Evolutionary conservation across 768 basidiomycete species (phyloP), one percentile per base, ranked within the genome.

Genomic region (Tylopilus intermedius): DNA sequence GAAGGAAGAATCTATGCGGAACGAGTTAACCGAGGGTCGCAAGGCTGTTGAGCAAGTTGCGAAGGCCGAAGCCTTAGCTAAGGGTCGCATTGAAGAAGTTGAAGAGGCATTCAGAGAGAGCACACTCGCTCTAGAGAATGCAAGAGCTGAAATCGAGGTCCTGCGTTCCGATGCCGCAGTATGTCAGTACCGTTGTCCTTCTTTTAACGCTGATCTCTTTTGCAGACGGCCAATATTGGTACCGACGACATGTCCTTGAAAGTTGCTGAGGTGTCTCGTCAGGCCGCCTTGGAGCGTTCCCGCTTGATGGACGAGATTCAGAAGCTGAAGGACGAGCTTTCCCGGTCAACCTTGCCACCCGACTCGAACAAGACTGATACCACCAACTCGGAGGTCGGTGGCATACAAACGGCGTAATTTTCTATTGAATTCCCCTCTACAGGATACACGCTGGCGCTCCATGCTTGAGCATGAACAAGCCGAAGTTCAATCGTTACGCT

Each of bases 81-180:
- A 85, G 53, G 67, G 70, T 29, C 79, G 92, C 27, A 76, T 91
- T 0, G 86, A 85, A 53, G 95, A 99, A 66, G 79, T 93, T 21
- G 93, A 95, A 66, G 89, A 88, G 60, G 95, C 95, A 2, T 72
- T 98, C 38, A 75, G 86, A 57, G 94, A 97, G 72, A 91, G 88
- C 59, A 86, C 84, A 3, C 76, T 82, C 42, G 90, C 94, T 0
- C 77, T 98, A 9, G 94, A 98, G 68, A 87, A 86, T 60, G 89
- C 94, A 5, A 75, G 89, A 50, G 90, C 89, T 13, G 95, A 99
- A 68, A 87, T 97, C 11, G 95, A 99, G 72, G 66, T 69, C 71
- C 61, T 83, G 41, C 74, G 94, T 49, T 71, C 79, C 32, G 95
- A 96, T 54, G 73, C 88, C 41, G 75, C 81, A 33, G 91, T 93